Evolutionary conservation across 2,329 filamentous ascomycete species (phyloP), one percentile per base, ranked within the genome.

Genomic region (Sclerotinia nivalis): DNA sequence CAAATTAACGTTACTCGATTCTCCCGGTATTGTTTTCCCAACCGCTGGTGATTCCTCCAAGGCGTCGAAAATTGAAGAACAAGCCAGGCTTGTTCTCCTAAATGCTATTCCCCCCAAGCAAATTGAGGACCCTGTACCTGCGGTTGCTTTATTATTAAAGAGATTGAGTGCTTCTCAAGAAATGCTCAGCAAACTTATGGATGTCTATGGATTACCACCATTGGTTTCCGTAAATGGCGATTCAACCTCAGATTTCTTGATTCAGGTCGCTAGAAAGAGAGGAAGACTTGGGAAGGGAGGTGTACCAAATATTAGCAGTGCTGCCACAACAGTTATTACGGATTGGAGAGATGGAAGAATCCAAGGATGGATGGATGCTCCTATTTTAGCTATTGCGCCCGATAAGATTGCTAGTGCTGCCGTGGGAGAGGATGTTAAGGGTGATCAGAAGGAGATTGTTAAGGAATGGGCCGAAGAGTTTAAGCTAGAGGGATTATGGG

Each of bases 291-390:
- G 95, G 65, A 91, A 91, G 75, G 94, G 95, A 28, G 96, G 96
- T 72, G 86, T 98, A 22, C 96, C 96, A 56, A 99, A 98, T 80
- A 81, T 98, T 71, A 85, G 89, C 74, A 89, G 91, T 68, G 95
- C 96, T 10, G 96, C 95, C 73, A 95, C 96, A 86, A 91, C 93
- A 0, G 94, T 99, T 69, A 89, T 99, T 70, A 96, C 89, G n/a
- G 96, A 99, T 83, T 97, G 96, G 93, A 88, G 96, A 75, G 95
- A 98, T 79, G 95, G 94, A 37, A 88, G 96, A 66, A 96, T 99
- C 76, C 93, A 96, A 81, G 94, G 94, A 70, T 97, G 94, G 94
- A 87, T 90, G 61, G 91, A 93, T 75, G 87, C 93, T 3, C 93
- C 94, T 10, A 85, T 86, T 49, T 81, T 93, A 71, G 82, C 87